phyloP scores from a whole-genome alignment of 176 grass and related monocot genomes.

The Bothriochloa decipiens region DNA sequence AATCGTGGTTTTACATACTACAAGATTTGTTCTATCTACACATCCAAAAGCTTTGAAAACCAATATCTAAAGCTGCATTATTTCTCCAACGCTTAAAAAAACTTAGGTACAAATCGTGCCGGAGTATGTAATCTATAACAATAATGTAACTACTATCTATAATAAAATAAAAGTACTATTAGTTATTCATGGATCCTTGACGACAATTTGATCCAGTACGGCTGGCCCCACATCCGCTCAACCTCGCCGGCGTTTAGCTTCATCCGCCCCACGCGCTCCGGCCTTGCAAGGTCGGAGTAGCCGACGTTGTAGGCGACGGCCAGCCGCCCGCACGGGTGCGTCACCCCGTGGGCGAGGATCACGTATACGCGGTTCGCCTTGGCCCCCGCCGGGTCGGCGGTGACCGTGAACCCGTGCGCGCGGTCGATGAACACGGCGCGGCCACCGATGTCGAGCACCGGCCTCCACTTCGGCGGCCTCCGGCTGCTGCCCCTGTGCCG shows the following conservation, averaged over 20 bases:
- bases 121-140: no score
- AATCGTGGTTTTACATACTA: no score
- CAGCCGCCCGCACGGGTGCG: no score
- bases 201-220: slow-evolving; percentile 36
- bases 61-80: no score
- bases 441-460: slow-evolving; percentile 21
- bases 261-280: not conserved
- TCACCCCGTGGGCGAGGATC: rapidly evolving
- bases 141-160: no score
- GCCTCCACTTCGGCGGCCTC: not conserved
- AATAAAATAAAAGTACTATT: no score
- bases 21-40: no score
- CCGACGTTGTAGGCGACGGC: not conserved
- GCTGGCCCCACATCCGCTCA: slow-evolving; percentile 16
- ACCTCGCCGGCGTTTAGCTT: slow-evolving; percentile 7
- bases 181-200: no score
- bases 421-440: slow-evolving; percentile 29
- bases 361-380: slow-evolving; percentile 31
- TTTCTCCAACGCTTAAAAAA: no score
- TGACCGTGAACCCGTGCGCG: slow-evolving; percentile 39
- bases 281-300: not conserved
- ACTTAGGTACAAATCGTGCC: no score
- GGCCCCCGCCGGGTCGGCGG: not conserved
- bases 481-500: not conserved
- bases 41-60: no score